These are phyloP conservation scores for Lactarius akahatsu DNA, from an alignment of 768 basidiomycete genomes.

Conservation along the genomic window DNA sequence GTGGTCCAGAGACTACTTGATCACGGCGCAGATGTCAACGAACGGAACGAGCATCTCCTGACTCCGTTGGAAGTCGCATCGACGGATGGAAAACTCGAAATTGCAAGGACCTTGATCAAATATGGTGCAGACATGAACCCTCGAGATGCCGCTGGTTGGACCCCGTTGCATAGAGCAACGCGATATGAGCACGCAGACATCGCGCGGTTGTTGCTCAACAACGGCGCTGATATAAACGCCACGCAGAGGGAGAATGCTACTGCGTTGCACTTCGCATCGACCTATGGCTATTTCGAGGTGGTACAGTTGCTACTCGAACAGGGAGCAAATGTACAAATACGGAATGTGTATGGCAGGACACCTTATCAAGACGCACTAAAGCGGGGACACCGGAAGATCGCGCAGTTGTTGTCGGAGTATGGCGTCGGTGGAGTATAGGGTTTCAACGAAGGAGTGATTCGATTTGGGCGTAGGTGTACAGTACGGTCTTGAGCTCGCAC, in stretches of 20 bases:
- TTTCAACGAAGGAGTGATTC: no score
- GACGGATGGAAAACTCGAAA: background rate
- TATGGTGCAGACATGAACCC: background rate
- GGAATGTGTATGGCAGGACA: background rate
- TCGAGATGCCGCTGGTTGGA: background rate
- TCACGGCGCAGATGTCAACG: background rate
- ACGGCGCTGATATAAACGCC: background rate
- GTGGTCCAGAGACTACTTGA: background rate
- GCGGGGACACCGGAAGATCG: background rate
- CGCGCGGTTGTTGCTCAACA: constrained; percentile 1
- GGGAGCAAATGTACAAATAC: background rate
- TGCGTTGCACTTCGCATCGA: background rate
- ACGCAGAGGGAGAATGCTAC: background rate
- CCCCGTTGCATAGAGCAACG: background rate
- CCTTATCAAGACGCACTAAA: background rate
- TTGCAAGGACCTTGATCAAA: background rate
- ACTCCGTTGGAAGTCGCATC: background rate
- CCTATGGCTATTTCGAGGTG: background rate
- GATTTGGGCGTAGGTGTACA: no score
- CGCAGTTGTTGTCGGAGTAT: background rate
- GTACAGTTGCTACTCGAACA: background rate
- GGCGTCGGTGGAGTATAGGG: background rate
- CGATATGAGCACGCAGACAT: background rate
- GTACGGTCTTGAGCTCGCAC: no score
- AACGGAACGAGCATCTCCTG: background rate